Conservation (phyloP, 2,329 filamentous ascomycete species). For the Tetracladium maxilliforme region DNA sequence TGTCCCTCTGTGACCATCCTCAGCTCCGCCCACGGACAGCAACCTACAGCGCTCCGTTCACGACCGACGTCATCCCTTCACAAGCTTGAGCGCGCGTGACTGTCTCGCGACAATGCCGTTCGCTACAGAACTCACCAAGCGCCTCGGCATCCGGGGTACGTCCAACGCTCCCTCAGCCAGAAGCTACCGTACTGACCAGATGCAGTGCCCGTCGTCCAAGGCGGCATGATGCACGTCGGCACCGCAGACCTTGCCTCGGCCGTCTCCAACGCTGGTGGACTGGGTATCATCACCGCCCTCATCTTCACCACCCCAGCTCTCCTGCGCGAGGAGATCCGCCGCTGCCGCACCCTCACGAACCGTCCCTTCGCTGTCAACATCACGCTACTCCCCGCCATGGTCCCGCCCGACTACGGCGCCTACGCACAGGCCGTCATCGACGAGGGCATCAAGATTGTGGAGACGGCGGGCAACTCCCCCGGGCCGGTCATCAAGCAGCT, state of each 20-base stretch:
- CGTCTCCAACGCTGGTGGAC: conserved; percentile 68
- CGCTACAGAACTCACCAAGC: conserved; percentile 19
- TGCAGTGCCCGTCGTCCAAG: conserved; percentile 66
- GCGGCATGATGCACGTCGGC: conserved; percentile 78
- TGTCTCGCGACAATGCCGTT: conserved; percentile 19
- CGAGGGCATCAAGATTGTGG: conserved; percentile 80
- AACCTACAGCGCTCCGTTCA: no score
- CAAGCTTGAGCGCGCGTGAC: no score
- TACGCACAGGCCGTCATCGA: conserved; percentile 90
- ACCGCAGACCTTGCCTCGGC: conserved; percentile 66
- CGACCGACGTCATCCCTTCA: no score
- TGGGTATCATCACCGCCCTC: conserved; percentile 73
- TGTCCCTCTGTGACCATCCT: no score
- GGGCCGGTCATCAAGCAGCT: conserved; percentile 82
- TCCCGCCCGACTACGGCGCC: conserved; percentile 81
- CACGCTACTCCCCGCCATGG: conserved; percentile 78
- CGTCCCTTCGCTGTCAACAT: conserved; percentile 88
- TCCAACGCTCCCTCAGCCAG: conserved; percentile 1
- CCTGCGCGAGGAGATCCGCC: conserved; percentile 83
- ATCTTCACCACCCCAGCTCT: conserved; percentile 88
- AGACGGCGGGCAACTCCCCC: conserved; percentile 82
- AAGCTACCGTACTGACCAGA: conserved; percentile 5
- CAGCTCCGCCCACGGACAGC: no score
- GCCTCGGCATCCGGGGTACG: conserved; percentile 23
- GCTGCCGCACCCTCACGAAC: conserved; percentile 65